Percentiles rank a stretch among this genome's conserved stretches.
phyloP scores from a whole-genome alignment of 139 green algal species.

The Volvox africanus region DNA sequence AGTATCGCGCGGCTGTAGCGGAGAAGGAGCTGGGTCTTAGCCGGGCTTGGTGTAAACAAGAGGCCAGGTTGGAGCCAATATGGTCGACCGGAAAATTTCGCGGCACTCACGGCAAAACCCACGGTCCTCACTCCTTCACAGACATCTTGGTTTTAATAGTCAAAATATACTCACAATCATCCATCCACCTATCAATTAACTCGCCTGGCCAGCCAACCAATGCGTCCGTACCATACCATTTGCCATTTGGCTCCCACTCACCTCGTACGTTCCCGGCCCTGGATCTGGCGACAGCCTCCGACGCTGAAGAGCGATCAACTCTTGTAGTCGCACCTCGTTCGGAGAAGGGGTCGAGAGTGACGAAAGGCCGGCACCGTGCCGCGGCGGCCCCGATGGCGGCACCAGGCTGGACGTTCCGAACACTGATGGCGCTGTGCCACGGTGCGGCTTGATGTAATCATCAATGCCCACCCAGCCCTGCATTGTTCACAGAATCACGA shows the following conservation, averaged over 20 bases:
- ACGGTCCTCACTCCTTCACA: too few species aligned
- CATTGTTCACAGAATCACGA: background rate
- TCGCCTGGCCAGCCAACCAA: background rate
- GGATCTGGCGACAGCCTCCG: constrained; percentile 34
- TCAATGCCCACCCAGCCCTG: constrained; percentile 48
- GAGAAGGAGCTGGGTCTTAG: too few species aligned
- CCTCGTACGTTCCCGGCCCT: constrained; percentile 32
- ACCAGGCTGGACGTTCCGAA: constrained; percentile 51
- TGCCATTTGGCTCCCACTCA: background rate
- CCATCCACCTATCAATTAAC: background rate
- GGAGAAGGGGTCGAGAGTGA: constrained; percentile 47
- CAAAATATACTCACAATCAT: too few species aligned
- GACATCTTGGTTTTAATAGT: too few species aligned
- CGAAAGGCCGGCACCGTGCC: constrained; percentile 34
- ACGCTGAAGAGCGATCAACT: constrained; percentile 59
- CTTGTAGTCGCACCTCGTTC: constrained; percentile 64
- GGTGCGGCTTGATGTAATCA: constrained; percentile 38
- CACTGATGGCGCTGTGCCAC: constrained; percentile 22
- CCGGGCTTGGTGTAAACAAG: too few species aligned
- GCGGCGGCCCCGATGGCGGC: background rate
- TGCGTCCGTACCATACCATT: too few species aligned
- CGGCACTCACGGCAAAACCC: too few species aligned
- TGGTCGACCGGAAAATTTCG: too few species aligned
- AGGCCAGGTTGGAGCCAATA: too few species aligned
- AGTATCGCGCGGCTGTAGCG: background rate